phyloP scores from a whole-genome alignment of 352 stramenopile genomes.

The Globisporangium yorkense region DNA sequence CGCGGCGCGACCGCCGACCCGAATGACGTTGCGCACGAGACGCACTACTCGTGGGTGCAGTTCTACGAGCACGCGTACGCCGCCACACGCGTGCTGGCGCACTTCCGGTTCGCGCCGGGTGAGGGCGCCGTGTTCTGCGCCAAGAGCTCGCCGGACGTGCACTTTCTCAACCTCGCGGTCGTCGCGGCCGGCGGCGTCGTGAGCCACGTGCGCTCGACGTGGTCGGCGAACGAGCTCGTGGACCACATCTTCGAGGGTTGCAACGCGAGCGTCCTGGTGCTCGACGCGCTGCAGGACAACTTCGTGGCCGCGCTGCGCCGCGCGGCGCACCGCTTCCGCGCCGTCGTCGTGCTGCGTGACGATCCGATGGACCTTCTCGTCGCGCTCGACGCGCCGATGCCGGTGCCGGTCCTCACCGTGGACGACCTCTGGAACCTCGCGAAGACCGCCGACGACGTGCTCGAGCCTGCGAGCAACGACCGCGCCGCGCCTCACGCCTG shows the following conservation, averaged over 20 bases:
- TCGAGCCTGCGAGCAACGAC: slow-evolving; percentile 21
- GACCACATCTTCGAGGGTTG: slow-evolving; percentile 46
- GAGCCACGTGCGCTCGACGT: slow-evolving; percentile 46
- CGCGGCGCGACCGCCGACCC: background rate
- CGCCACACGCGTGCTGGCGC: slow-evolving; percentile 39
- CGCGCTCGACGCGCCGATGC: slow-evolving; percentile 12
- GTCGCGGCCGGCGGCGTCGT: slow-evolving; percentile 52
- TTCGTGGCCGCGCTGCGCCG: slow-evolving; percentile 35
- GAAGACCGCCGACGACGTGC: slow-evolving; percentile 17
- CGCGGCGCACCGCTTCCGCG: slow-evolving; percentile 23
- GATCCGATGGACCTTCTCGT: slow-evolving; percentile 22
- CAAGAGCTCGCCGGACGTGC: slow-evolving; percentile 34
- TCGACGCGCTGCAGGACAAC: slow-evolving; percentile 46
- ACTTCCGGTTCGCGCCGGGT: slow-evolving; percentile 44
- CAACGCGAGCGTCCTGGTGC: slow-evolving; percentile 46
- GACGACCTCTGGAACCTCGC: slow-evolving; percentile 34
- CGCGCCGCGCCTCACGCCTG: slow-evolving; percentile 32
- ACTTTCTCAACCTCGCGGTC: slow-evolving; percentile 55
- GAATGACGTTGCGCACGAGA: slow-evolving; percentile 2
- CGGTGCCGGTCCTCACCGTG: slow-evolving; percentile 39
- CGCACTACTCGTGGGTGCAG: slow-evolving; percentile 26
- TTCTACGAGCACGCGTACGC: slow-evolving; percentile 24
- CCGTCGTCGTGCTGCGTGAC: slow-evolving; percentile 36
- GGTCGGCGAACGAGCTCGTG: slow-evolving; percentile 42
- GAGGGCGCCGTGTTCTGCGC: slow-evolving; percentile 57